phyloP scores from a whole-genome alignment of 495 filamentous ascomycete species.

The Neurospora sp. region DNA sequence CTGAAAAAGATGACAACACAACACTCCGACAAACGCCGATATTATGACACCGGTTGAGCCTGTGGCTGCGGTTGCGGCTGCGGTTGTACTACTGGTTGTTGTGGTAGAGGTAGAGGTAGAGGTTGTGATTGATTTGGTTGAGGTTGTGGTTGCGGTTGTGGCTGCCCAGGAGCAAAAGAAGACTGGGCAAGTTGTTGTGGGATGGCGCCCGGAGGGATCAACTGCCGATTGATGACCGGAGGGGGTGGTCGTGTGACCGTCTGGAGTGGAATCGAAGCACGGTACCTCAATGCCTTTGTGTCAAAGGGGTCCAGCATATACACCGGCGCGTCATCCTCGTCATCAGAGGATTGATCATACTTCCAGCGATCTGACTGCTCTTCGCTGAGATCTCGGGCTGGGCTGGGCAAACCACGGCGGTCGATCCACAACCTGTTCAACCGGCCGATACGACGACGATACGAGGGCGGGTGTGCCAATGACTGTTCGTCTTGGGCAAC shows the following conservation, averaged over 20 bases:
- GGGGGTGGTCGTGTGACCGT: slow-evolving; percentile 5
- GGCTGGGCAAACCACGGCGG: slow-evolving; percentile 50
- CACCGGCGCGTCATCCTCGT: slow-evolving; percentile 48
- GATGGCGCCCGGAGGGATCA: not conserved
- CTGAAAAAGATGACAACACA: not conserved
- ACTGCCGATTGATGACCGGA: not conserved
- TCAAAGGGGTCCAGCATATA: slow-evolving; percentile 66
- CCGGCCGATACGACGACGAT: slow-evolving; percentile 67
- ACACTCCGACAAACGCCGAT: not conserved
- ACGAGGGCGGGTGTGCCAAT: slow-evolving; percentile 55
- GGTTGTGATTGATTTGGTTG: slow-evolving; percentile 1
- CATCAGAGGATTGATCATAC: slow-evolving; percentile 66
- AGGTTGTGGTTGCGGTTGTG: slow-evolving; percentile 15
- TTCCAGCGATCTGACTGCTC: slow-evolving; percentile 65
- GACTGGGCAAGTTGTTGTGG: not conserved
- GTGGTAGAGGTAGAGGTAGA: slow-evolving; percentile 1
- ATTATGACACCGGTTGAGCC: slow-evolving; percentile 5
- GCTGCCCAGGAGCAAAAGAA: not conserved
- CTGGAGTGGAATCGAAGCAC: slow-evolving; percentile 54
- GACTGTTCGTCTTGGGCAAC: slow-evolving; percentile 22
- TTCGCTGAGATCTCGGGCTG: slow-evolving; percentile 42
- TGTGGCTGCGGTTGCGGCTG: slow-evolving; percentile 5
- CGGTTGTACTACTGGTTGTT: not conserved
- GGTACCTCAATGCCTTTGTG: slow-evolving; percentile 59
- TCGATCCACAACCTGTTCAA: slow-evolving; percentile 75